Evolutionary conservation across 805 yeast species (phyloP).

Genomic region (Lipomyces sp.): DNA sequence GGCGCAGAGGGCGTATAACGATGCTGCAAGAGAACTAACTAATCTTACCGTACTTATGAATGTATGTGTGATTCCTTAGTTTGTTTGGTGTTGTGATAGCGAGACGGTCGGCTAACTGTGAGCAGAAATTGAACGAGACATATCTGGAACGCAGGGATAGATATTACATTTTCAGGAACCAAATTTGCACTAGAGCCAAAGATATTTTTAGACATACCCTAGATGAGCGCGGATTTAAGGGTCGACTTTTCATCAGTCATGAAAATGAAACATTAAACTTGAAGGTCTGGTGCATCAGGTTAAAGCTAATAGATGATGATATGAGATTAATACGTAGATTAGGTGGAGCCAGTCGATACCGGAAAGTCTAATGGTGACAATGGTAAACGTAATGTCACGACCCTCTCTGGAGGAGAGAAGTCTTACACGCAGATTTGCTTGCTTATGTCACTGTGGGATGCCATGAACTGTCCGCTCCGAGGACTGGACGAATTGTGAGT

Average conservation of each 20-base stretch:
- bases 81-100: neutral
- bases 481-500: constrained; percentile 81
- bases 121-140: constrained; percentile 11
- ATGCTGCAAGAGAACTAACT: constrained; percentile 25
- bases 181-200: constrained; percentile 37
- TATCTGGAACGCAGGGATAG: constrained; percentile 30
- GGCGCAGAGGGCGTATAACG: constrained; percentile 19
- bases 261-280: constrained; percentile 41
- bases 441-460: constrained; percentile 86
- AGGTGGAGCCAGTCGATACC: constrained; percentile 33
- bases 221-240: constrained; percentile 68
- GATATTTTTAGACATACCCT: constrained; percentile 46
- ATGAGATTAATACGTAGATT: neutral
- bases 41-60: constrained; percentile 14
- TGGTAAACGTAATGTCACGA: constrained; percentile 69
- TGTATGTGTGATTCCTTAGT: neutral
- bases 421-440: constrained; percentile 91
- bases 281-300: constrained; percentile 26
- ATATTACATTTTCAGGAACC: constrained; percentile 33
- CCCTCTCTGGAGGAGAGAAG: constrained; percentile 96
- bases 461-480: constrained; percentile 83
- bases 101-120: neutral
- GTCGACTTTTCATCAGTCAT: constrained; percentile 69
- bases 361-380: constrained; percentile 48
- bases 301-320: neutral